Conservation (phyloP, 768 basidiomycete species). For the Tephrocybe rancida region DNA sequence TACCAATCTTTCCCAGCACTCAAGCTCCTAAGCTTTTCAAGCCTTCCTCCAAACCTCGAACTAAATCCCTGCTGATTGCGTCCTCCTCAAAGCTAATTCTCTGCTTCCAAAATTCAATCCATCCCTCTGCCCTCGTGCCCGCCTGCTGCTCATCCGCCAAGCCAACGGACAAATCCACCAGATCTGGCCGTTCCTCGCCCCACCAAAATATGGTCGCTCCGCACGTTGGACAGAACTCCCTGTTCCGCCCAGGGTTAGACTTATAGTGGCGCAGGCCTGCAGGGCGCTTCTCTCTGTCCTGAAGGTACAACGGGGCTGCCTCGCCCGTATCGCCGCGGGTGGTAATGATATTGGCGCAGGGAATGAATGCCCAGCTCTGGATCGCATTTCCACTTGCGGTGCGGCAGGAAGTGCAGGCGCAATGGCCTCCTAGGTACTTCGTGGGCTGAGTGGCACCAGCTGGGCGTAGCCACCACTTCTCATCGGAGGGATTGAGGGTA, state of each 20-base stretch:
- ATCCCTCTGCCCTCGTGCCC: conserved; percentile 20
- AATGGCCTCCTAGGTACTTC: conserved; percentile 27
- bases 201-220: conserved; percentile 34
- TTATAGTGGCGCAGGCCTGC: conserved; percentile 24
- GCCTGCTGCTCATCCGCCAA: conserved; percentile 18
- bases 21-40: background rate
- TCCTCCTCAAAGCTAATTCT: conserved; percentile 22
- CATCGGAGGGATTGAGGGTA: conserved; percentile 15
- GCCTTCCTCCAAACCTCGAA: conserved; percentile 14
- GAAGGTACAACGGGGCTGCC: conserved; percentile 16
- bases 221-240: conserved; percentile 32
- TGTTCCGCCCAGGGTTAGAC: conserved; percentile 21
- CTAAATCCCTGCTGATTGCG: conserved; percentile 16
- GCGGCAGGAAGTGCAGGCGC: conserved; percentile 28
- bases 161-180: conserved; percentile 25
- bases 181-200: conserved; percentile 21
- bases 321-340: conserved; percentile 12
- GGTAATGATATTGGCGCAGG: conserved; percentile 21
- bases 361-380: conserved; percentile 27
- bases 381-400: conserved; percentile 25
- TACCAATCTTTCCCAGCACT: no score
- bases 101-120: conserved; percentile 22
- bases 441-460: conserved; percentile 16
- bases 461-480: conserved; percentile 31
- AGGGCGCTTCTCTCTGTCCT: conserved; percentile 14